Conservation (phyloP, 345 rosid genomes). For the Gossypium anomalum region DNA sequence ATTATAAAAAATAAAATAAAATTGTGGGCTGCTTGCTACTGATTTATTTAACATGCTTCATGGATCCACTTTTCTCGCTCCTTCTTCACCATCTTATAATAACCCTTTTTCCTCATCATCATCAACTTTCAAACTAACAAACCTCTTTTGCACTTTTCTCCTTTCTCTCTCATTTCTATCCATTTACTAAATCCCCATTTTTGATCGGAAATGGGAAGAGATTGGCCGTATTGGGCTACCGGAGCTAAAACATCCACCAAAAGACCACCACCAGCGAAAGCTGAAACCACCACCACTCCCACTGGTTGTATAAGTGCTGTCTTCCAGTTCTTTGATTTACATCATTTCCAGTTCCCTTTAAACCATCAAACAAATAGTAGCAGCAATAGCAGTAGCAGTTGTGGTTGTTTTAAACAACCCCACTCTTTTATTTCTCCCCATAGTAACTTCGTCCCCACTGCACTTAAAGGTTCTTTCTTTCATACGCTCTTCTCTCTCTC, state of each 20-base stretch:
- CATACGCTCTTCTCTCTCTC: not conserved
- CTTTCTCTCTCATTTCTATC: not conserved
- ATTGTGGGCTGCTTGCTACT: not conserved
- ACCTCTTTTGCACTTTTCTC: not conserved
- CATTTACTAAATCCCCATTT: not conserved
- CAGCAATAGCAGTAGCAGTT: not conserved
- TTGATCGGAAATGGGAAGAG: conserved; percentile 9
- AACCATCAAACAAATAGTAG: conserved; percentile 24
- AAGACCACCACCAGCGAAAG: conserved; percentile 19
- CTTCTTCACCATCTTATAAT: conserved; percentile 8
- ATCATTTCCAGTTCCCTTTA: conserved; percentile 45
- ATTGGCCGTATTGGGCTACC: too few species aligned
- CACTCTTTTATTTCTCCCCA: conserved; percentile 22
- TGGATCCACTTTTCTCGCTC: conserved; percentile 44
- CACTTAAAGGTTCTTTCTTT: conserved; percentile 40
- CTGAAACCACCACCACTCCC: conserved; percentile 18
- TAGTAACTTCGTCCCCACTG: conserved; percentile 8
- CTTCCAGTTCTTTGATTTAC: conserved; percentile 74
- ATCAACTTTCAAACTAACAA: not conserved
- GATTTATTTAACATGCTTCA: conserved; percentile 21
- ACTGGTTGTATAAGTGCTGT: conserved; percentile 79
- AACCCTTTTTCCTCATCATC: conserved; percentile 1
- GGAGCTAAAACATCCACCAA: conserved; percentile 21
- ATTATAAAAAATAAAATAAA: conserved; percentile 18
- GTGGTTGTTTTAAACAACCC: conserved; percentile 43